A percentile compares a stretch with the other conserved stretches of the same genome.
Evolutionary conservation across 306 rosid genomes (phyloP).

Genomic region (Quercus bicolor): DNA sequence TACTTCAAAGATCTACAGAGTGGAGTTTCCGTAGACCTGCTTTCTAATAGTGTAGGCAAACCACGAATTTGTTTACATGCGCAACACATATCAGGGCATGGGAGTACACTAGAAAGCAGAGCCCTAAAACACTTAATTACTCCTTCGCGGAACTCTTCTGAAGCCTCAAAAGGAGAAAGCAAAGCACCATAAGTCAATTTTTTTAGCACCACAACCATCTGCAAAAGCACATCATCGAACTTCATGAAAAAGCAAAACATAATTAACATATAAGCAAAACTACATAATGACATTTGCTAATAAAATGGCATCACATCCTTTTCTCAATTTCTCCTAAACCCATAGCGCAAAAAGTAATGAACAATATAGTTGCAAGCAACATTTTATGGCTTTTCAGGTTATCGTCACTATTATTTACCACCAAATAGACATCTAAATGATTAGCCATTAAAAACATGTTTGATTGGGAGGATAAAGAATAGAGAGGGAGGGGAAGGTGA

Average conservation of each 20-base stretch:
- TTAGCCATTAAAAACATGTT: neutral
- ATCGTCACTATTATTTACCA: neutral
- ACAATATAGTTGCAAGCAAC: neutral
- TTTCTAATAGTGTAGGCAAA: constrained; percentile 54
- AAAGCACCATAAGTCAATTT: constrained; percentile 88
- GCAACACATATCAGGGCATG: constrained; percentile 63
- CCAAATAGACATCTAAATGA: neutral
- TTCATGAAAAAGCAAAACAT: neutral
- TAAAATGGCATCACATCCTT: neutral
- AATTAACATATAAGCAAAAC: neutral
- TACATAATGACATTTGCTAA: neutral
- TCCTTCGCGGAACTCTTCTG: constrained; percentile 98
- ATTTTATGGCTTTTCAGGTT: neutral
- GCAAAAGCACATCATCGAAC: constrained; percentile 33
- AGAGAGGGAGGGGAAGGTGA: neutral
- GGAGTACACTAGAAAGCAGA: constrained; percentile 52
- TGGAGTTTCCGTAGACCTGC: constrained; percentile 23
- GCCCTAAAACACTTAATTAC: constrained; percentile 71
- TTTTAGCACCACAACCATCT: constrained; percentile 91
- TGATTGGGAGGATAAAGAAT: neutral
- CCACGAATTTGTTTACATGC: constrained; percentile 53
- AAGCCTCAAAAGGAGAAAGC: constrained; percentile 82
- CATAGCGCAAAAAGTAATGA: neutral
- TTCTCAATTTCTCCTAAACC: neutral
- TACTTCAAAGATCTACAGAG: constrained; percentile 25